Evolutionary conservation across 176 grass and related monocot species (phyloP), one percentile per base, ranked within the genome.

Genomic region (Themeda triandra): DNA sequence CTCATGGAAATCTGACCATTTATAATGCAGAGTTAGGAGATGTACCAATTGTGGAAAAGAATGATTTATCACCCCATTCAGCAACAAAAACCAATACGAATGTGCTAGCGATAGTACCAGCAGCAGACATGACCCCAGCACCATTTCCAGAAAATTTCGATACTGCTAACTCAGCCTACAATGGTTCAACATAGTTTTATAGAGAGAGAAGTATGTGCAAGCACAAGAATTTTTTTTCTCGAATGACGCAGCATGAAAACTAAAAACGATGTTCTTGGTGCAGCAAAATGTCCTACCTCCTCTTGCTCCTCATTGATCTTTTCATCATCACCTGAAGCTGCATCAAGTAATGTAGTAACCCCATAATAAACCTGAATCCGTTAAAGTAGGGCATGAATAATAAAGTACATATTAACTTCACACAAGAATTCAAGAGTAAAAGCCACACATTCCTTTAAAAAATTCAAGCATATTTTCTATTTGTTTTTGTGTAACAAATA

Each of bases 11-110:
- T 80, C 24, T 30, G 3, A 69, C 4, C 4, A 53, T 66, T 73
- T 30, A 60, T 40, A 73, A 73, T 25, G 40, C 10, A 5, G 23
- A 37, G 59, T 73, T 37, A 69, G 63, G 60, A 68, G 40, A 51
- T 40, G 23, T 90, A 98, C 95, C 95, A 82, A 98, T 89, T 48
- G 96, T 98, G 56, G 96, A 98, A 78, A 98, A 98, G 89, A 98
- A 98, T 19, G 96, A 98, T 85, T 95, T 98, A 79, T 98, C 96
- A 71, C 96, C 96, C 96, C 96, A 98, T 91, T 98, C 96, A 17
- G 96, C 93, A 10, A 96, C 86, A 91, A 98, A 98, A 92, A 98
- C 93, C 88, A 98, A 89, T 46, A 98, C 78, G 67, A 98, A 98
- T 77, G 96, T 98, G 87, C 93, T 98, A 63, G 94, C 59, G 62